Base-by-base conservation (phyloP, 2,329 filamentous ascomycete species). In the Diaporthe amygdali region DNA sequence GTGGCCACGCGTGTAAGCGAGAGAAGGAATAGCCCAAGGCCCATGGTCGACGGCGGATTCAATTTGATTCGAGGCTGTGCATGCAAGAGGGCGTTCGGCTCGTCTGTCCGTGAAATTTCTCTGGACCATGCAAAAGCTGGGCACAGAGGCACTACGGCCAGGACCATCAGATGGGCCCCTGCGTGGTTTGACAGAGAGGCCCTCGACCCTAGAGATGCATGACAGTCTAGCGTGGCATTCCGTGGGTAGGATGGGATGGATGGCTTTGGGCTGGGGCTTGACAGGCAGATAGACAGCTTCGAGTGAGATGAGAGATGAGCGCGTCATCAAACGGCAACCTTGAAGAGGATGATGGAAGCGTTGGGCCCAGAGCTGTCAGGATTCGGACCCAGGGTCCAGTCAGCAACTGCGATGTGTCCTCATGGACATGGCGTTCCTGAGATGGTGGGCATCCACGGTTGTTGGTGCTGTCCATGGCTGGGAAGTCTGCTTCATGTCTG, bases 21-120 rank as follows among this genome's bases (percentile, higher is more conserved):
- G 56, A 47, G 30, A 15, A 22, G 37, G 22, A 46, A n/a, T n/a
- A n/a, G n/a, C n/a, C n/a, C n/a, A n/a, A 25, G 12, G 39, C 25
- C 37, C 37, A n/a, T 59, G 55, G 15, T 20, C 55, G 25, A 47
- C 17, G 39, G 39, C 27, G 41, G 41, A 63, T 63, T 63, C 56
- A 47, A 47, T 47, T 34, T 63, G 39, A 47, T 44, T 64, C 44
- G 59, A 64, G 59, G 59, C 59, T 64, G 59, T 64, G 59, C 59
- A 47, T 37, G 59, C 44, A 64, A 37, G 41, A 63, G 7, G 25
- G 56, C 39, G 22, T 17, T 59, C 37, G 37, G 15, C 55, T 59
- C n/a, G 37, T n/a, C 34, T n/a, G 32, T 37, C 52, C 37, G 37
- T 46, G 39, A 8, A 30, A 55, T 55, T n/a, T 25, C 52, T 39